A percentile compares a stretch with the other conserved stretches of the same genome.
Conservation (phyloP, 2,329 filamentous ascomycete species). For the Sporothrix inflata region DNA sequence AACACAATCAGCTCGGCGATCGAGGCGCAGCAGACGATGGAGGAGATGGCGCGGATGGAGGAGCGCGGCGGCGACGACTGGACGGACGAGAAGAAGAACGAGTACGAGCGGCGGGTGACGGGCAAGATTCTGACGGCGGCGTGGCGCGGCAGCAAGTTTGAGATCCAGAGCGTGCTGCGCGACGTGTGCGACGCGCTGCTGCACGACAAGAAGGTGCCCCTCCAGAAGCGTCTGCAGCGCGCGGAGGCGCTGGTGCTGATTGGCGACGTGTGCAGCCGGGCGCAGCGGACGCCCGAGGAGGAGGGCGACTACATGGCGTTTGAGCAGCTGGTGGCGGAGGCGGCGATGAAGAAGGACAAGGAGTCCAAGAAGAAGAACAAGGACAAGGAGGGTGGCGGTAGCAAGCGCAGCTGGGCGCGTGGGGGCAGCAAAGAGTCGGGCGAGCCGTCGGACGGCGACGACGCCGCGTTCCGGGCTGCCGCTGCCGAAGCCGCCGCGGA, state of each 20-base stretch:
- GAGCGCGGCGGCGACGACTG: conserved; percentile 94
- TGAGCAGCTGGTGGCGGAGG: conserved; percentile 95
- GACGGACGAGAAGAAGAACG: conserved; percentile 95
- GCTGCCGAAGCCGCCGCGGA: neutral
- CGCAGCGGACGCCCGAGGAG: conserved; percentile 85
- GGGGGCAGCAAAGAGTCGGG: neutral
- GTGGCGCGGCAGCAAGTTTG: conserved; percentile 95
- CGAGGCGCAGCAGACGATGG: conserved; percentile 96
- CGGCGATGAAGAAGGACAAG: conserved; percentile 91
- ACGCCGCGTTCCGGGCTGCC: conserved; percentile 12
- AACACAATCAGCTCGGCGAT: conserved; percentile 95
- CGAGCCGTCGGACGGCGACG: neutral
- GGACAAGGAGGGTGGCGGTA: conserved; percentile 34
- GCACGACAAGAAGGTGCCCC: conserved; percentile 74
- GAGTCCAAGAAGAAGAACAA: conserved; percentile 71
- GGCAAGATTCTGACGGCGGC: conserved; percentile 97
- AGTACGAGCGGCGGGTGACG: conserved; percentile 94
- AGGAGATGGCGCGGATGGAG: conserved; percentile 97
- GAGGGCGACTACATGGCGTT: conserved; percentile 99
- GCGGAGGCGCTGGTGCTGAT: conserved; percentile 87
- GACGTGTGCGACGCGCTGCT: conserved; percentile 92
- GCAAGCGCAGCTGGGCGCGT: neutral
- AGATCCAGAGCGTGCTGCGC: conserved; percentile 93
- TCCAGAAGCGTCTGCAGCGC: conserved; percentile 85
- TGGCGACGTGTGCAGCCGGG: conserved; percentile 87